Conservation (phyloP, 345 rosid genomes). For the Limnanthes douglasii region DNA sequence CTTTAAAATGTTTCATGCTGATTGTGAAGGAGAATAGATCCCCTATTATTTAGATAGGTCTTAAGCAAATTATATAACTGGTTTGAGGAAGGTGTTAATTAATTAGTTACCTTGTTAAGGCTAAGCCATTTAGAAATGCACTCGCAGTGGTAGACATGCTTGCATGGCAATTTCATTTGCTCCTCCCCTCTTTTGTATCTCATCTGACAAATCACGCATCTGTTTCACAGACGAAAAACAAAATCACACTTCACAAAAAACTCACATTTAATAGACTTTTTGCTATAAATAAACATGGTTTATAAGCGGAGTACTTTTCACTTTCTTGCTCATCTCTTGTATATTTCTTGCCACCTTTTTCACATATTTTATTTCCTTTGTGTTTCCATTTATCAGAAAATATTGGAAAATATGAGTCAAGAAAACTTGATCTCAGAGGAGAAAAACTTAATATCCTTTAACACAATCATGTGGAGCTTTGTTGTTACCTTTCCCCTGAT, state of each 20-base stretch:
- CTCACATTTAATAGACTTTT: too few species aligned
- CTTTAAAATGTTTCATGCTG: background rate
- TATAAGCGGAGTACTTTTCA: too few species aligned
- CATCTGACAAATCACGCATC: slow-evolving; percentile 64
- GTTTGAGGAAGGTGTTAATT: slow-evolving; percentile 3
- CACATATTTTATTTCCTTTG: background rate
- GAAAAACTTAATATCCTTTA: too few species aligned
- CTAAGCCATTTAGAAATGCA: slow-evolving; percentile 58
- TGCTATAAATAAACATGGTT: too few species aligned
- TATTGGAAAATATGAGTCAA: background rate
- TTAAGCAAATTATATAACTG: too few species aligned
- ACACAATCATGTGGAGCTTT: too few species aligned
- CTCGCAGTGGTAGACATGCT: slow-evolving; percentile 45
- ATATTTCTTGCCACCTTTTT: too few species aligned
- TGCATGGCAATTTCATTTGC: slow-evolving; percentile 47
- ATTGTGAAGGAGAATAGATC: too few species aligned
- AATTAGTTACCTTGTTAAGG: slow-evolving; percentile 65
- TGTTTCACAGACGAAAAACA: slow-evolving; percentile 9
- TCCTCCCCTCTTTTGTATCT: slow-evolving; percentile 42
- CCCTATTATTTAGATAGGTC: too few species aligned
- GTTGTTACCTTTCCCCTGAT: slow-evolving; percentile 37
- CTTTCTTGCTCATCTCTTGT: too few species aligned
- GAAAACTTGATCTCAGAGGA: slow-evolving; percentile 1
- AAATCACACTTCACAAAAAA: background rate
- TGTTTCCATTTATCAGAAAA: background rate